These are phyloP conservation scores for Nigrograna mackinnonii DNA, from an alignment of 2,329 filamentous ascomycete genomes.

Conservation along the genomic window DNA sequence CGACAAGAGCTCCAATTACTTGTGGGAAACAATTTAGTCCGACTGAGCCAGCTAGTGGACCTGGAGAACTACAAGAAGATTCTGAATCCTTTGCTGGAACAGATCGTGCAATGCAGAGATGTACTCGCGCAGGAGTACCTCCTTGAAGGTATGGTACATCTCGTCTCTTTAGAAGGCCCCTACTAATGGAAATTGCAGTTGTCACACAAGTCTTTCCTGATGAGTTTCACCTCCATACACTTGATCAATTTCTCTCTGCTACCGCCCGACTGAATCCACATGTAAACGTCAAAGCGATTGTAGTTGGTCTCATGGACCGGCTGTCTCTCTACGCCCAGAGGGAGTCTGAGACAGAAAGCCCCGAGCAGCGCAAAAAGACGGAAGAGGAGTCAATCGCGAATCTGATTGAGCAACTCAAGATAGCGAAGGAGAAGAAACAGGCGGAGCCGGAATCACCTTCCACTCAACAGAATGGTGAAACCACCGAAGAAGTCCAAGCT, in stretches of 20 bases:
- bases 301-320: slow-evolving; percentile 96
- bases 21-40: slow-evolving; percentile 94
- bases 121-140: slow-evolving; percentile 97
- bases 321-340: slow-evolving; percentile 92
- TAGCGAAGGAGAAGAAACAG: slow-evolving; percentile 62
- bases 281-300: slow-evolving; percentile 96
- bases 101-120: slow-evolving; percentile 97
- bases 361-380: slow-evolving; percentile 72
- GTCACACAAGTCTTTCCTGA: slow-evolving; percentile 99
- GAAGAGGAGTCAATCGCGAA: slow-evolving; percentile 83
- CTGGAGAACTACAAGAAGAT: slow-evolving; percentile 95
- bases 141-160: slow-evolving; percentile 67
- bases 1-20: slow-evolving; percentile 92
- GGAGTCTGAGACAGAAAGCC: slow-evolving; percentile 73
- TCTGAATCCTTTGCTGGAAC: slow-evolving; percentile 84
- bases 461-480: slow-evolving; percentile 39
- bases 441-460: slow-evolving; percentile 22
- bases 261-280: slow-evolving; percentile 93
- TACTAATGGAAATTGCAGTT: slow-evolving; percentile 58
- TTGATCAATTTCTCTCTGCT: slow-evolving; percentile 92
- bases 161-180: not conserved
- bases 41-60: slow-evolving; percentile 93
- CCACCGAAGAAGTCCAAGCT: slow-evolving; percentile 29
- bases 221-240: slow-evolving; percentile 95
- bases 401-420: slow-evolving; percentile 75